phyloP scores from a whole-genome alignment of 108 stramenopile genomes.

The Mediolabrus comicus region DNA sequence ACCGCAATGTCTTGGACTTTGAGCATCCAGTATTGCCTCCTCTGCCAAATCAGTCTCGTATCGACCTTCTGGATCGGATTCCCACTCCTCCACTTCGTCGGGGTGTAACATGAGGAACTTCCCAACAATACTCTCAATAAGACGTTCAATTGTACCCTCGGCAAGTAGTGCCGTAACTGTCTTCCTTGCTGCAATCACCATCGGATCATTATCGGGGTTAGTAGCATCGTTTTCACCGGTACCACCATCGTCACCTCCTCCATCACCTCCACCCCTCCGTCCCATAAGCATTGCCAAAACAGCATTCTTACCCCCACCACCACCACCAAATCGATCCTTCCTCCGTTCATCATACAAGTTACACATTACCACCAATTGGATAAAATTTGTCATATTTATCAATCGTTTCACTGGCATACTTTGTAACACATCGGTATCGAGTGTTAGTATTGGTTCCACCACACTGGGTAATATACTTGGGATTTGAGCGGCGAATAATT shows the following conservation, averaged over 20 bases:
- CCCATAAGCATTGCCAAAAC: constrained; percentile 16
- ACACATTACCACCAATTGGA: constrained; percentile 13
- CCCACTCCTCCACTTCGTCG: constrained; percentile 36
- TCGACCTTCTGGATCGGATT: constrained; percentile 28
- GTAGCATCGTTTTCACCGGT: not conserved
- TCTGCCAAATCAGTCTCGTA: constrained; percentile 37
- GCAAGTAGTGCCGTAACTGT: constrained; percentile 14
- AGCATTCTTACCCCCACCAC: constrained; percentile 1
- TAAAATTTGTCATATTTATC: constrained; percentile 19
- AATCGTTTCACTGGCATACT: constrained; percentile 37
- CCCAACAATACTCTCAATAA: constrained; percentile 20
- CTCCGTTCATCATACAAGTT: constrained; percentile 15
- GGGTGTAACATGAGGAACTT: constrained; percentile 27
- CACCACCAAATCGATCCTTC: not conserved
- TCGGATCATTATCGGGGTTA: constrained; percentile 8
- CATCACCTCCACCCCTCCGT: not conserved
- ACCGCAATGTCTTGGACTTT: constrained; percentile 32
- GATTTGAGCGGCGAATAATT: constrained; percentile 22
- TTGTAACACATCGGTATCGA: constrained; percentile 6
- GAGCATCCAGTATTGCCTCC: constrained; percentile 1
- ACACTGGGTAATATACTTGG: constrained; percentile 3
- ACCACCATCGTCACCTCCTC: not conserved
- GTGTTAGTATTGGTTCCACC: constrained; percentile 18
- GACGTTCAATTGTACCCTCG: constrained; percentile 24
- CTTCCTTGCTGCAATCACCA: constrained; percentile 6